phyloP scores from a whole-genome alignment of 495 filamentous ascomycete genomes.

The Aspergillus sclerotiicarbonarius region DNA sequence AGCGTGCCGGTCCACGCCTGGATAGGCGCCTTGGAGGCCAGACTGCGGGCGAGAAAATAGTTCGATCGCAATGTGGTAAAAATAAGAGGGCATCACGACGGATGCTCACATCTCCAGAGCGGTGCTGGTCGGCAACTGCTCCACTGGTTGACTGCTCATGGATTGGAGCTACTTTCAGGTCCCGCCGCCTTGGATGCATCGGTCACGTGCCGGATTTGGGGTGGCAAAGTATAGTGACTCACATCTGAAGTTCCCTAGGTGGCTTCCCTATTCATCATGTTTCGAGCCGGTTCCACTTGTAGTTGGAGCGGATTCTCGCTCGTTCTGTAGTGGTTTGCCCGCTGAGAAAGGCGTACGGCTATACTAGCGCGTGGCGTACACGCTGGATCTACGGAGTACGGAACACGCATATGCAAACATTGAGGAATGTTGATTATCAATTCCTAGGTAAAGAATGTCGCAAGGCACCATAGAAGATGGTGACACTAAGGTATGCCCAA shows the following conservation, averaged over 20 bases:
- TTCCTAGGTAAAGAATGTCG: conserved; percentile 17
- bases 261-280: too few species aligned
- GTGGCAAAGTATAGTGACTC: too few species aligned
- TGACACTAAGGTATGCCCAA: conserved; percentile 31
- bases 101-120: conserved; percentile 29
- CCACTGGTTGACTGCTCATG: not conserved
- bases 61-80: conserved; percentile 89
- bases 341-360: too few species aligned
- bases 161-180: not conserved
- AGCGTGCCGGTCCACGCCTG: conserved; percentile 10
- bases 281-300: too few species aligned
- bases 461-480: conserved; percentile 18
- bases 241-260: too few species aligned
- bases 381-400: not conserved
- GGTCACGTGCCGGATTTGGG: conserved; percentile 8
- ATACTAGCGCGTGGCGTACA: too few species aligned
- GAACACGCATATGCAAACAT: too few species aligned
- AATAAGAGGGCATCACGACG: conserved; percentile 74
- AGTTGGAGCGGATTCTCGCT: too few species aligned
- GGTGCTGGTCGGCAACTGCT: not conserved
- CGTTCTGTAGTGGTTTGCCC: too few species aligned
- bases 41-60: conserved; percentile 57
- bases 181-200: not conserved
- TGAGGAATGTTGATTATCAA: not conserved
- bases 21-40: conserved; percentile 21